Base-by-base conservation (phyloP, 2,329 filamentous ascomycete species). In the Penicillium sp. region DNA sequence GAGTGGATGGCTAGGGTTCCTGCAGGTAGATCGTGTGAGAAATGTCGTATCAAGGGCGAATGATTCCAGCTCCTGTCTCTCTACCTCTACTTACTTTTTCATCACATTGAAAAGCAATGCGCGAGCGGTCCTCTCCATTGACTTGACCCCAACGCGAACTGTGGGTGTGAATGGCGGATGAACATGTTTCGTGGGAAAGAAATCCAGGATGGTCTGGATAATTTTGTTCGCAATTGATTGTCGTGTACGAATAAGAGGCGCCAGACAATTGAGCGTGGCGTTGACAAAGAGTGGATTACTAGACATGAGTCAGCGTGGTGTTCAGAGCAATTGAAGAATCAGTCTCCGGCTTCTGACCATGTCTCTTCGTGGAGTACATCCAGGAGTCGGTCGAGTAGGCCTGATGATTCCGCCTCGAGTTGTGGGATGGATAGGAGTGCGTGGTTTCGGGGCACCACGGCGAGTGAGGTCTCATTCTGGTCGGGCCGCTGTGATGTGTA, bases 81-180 rank as follows among this genome's bases (percentile, higher is more conserved):
- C 18, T 18, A 18, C 18, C 18, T 32, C 29, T 32, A 32, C 29
- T 32, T 76, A 88, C 85, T 83, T 80, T 72, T 91, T 91, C 57
- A 86, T 76, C 45, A 95, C 75, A 68, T 96, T 90, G 45, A 90
- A 79, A 35, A 97, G 76, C 40, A 98, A 73, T 57, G 90, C 83
- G 60, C 90, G 82, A 3, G 87, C 87, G 25, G 93, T 98, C 65
- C 95, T 89, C 68, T 96, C 91, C 83, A 98, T 93, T 4, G 91
- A 97, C 69, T 85, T 89, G 52, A 95, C 79, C 59, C 91, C 82
- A 50, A 98, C 85, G 59, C 86, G 89, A 43, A 81, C 80, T 63
- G 84, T 88, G 3, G 88, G 80, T 0, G 86, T 91, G 74, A 94
- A 80, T 3, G 86, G 84, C 2, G 82, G 81, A 60, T 82, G 85